Base-by-base conservation (phyloP, 140 eudicot genomes). In the Stevia rebaudiana region DNA sequence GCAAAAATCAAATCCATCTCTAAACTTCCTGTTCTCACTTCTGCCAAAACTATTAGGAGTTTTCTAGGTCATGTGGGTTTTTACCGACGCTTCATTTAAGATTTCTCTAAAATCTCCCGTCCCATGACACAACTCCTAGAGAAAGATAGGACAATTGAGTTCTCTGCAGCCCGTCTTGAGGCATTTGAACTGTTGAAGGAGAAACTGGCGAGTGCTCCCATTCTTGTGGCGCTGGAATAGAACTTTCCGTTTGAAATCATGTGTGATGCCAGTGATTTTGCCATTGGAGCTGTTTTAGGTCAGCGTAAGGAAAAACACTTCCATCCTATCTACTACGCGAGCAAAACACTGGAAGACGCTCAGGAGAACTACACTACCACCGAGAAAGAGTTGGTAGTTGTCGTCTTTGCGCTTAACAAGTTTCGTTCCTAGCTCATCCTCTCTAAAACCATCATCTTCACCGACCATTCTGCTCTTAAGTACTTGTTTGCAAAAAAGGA, bases 171-270 rank as follows among this genome's bases (percentile, higher is more conserved):
- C 6, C 15, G 19, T 44, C 1, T 44, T 3, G 1, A 4, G 0
- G 51, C 51, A 0, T 44, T 12, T 5, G 15, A 44, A 1, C 3
- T 1, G n/a, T 3, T 44, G 3, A 44, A 12, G 15, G 51, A 44
- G 21, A 44, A n/a, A 5, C 5, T 44, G 3, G 15, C 4, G 8
- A 13, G 8, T 13, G 51, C 51, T 1, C 51, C 51, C 7, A 44
- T 44, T n/a, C 2, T 44, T 3, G 6, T 44, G 6, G 18, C 51
- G 1, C 51, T 22, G 0, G 51, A 44, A 1, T 44, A 22, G 51
- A 44, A 0, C 21, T 81, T 49, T 2, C 71, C 7, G 39, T 35
- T 35, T 63, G 8, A 86, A 76, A 71, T 76, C 64, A 31, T 71
- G 75, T 15, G 46, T 44, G 18, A 40, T 7, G 46, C 46, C 1